A percentile compares a stretch with the other conserved stretches of the same genome.
These are phyloP conservation scores for Aspergillus glaucus DNA, from an alignment of 2,329 filamentous ascomycete species.

Conservation along the genomic window DNA sequence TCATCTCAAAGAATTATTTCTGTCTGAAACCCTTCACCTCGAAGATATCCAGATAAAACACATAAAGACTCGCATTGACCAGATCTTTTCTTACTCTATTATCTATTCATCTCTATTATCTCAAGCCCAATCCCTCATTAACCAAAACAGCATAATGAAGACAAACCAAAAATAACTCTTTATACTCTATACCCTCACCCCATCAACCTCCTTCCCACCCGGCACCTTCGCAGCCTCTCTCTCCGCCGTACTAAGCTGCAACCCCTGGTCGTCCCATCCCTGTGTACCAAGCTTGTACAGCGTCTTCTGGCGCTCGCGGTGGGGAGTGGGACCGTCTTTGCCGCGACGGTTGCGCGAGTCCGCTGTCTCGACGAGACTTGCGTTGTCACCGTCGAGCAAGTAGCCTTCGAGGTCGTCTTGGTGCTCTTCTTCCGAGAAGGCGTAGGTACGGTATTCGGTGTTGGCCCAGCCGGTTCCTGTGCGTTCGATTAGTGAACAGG, in stretches of 20 bases:
- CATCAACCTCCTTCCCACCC: constrained; percentile 27
- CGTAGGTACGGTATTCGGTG: constrained; percentile 64
- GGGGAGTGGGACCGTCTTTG: constrained; percentile 26
- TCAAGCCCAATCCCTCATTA: neutral
- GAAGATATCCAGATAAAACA: neutral
- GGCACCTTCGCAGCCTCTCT: constrained; percentile 29
- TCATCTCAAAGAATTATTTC: neutral
- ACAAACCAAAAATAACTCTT: neutral
- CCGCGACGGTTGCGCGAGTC: constrained; percentile 38
- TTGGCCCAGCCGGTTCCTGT: constrained; percentile 68
- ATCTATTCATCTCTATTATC: neutral
- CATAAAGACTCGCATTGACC: too few species aligned
- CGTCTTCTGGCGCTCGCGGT: constrained; percentile 31
- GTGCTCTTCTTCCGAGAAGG: constrained; percentile 52
- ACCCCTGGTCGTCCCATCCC: constrained; percentile 39
- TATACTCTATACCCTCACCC: constrained; percentile 14
- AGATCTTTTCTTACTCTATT: neutral
- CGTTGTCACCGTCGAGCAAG: constrained; percentile 33
- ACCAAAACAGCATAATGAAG: neutral
- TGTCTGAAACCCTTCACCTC: neutral
- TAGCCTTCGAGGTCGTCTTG: constrained; percentile 40
- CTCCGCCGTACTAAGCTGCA: constrained; percentile 33
- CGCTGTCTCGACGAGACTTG: constrained; percentile 35
- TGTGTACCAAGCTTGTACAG: constrained; percentile 35
- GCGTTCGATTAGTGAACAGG: neutral